These are phyloP conservation scores for Neofusicoccum parvum DNA, from an alignment of 2,329 filamentous ascomycete genomes.

Conservation along the genomic window DNA sequence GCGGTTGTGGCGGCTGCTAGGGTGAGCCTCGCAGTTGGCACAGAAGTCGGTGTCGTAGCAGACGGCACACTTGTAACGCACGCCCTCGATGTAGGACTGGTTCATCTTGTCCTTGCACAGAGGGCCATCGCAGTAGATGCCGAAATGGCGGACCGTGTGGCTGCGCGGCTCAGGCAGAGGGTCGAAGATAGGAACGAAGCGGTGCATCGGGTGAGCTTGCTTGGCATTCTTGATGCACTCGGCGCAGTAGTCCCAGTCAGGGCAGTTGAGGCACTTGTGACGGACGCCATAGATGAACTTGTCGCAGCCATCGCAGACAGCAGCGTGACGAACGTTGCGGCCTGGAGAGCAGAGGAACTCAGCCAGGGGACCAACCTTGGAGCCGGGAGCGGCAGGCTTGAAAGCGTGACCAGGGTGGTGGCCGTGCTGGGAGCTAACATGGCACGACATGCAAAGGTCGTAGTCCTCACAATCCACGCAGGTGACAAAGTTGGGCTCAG, in stretches of 20 bases:
- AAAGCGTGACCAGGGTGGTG: constrained; percentile 91
- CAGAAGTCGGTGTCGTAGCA: constrained; percentile 97
- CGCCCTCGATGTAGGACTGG: constrained; percentile 71
- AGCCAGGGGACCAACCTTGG: constrained; percentile 63
- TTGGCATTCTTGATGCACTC: constrained; percentile 69
- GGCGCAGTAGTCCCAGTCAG: constrained; percentile 94
- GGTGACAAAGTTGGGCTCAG: constrained; percentile 80
- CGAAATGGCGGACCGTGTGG: constrained; percentile 65
- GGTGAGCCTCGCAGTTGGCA: constrained; percentile 86
- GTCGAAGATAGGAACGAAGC: constrained; percentile 86
- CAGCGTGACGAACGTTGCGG: constrained; percentile 78
- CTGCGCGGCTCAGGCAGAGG: constrained; percentile 57
- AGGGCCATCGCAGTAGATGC: constrained; percentile 93
- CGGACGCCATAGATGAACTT: constrained; percentile 82
- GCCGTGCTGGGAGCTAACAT: constrained; percentile 74
- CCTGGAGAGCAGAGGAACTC: constrained; percentile 73
- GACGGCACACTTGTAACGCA: constrained; percentile 95
- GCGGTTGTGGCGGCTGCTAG: constrained; percentile 82
- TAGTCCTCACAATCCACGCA: constrained; percentile 86
- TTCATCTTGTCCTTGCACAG: constrained; percentile 67
- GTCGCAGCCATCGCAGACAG: constrained; percentile 93
- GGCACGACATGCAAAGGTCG: constrained; percentile 86
- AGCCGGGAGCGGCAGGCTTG: constrained; percentile 65
- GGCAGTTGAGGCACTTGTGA: constrained; percentile 95
- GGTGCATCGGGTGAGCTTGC: constrained; percentile 76